These are phyloP conservation scores for Xylaria polymorpha DNA, from an alignment of 2,329 filamentous ascomycete genomes.

Conservation along the genomic window DNA sequence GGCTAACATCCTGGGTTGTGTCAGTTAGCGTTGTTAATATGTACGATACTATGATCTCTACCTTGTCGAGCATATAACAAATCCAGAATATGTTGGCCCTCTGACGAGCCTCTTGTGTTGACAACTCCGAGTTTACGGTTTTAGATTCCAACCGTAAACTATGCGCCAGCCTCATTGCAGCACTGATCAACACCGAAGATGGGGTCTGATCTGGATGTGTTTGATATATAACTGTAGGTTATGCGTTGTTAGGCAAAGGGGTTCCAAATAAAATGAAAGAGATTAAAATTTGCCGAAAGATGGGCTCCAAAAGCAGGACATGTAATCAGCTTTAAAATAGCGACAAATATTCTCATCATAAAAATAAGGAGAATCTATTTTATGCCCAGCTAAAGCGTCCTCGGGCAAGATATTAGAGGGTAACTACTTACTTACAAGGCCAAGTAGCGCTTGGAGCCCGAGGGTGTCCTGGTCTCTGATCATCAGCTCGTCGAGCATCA, in stretches of 20 bases:
- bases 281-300: too few relatives aligned
- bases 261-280: too few relatives aligned
- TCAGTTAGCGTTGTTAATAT: constrained; percentile 5
- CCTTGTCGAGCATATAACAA: constrained; percentile 56
- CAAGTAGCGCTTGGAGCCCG: constrained; percentile 55
- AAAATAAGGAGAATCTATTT: not conserved
- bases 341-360: not conserved
- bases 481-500: constrained; percentile 54
- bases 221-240: constrained; percentile 50
- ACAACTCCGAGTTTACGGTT: constrained; percentile 40
- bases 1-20: constrained; percentile 52
- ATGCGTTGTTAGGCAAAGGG: constrained; percentile 18
- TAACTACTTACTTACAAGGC: constrained; percentile 49
- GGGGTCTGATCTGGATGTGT: constrained; percentile 53
- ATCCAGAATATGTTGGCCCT: constrained; percentile 56
- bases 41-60: constrained; percentile 28
- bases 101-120: constrained; percentile 51
- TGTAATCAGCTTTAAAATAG: too few relatives aligned
- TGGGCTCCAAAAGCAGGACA: too few relatives aligned
- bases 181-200: constrained; percentile 54
- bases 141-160: constrained; percentile 52
- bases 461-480: constrained; percentile 53
- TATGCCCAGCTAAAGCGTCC: not conserved
- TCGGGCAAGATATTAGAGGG: not conserved
- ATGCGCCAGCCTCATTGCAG: constrained; percentile 55